Base-by-base conservation (phyloP, 805 yeast genomes). In the Ogataea parapolymorpha region DNA sequence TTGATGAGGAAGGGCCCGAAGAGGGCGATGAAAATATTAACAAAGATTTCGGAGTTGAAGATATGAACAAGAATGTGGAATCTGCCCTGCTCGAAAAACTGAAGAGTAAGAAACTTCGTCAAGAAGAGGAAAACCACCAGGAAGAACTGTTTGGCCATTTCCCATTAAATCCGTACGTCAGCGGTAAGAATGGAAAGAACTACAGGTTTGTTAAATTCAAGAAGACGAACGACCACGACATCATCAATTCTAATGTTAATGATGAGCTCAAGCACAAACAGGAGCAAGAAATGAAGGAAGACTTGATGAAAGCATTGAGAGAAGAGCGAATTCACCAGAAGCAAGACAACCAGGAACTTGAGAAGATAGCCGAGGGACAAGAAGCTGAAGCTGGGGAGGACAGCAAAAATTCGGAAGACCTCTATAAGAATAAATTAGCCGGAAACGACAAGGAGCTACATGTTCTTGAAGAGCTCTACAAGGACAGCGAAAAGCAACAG, bases 181-280 rank as follows among this genome's bases (percentile, higher is more conserved):
- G 54, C 37, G 61, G 58, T 17, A 55, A 54, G 40, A 55, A 56
- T 35, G 58, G 60, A 16, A 56, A 58, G 49, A 58, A 54, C 30
- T 58, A 54, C 42, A 48, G 54, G 45, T 61, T 61, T 54, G 62
- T 59, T 37, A 59, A 58, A 37, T 60, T 61, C 39, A 54, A 55
- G 44, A 59, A 59, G 39, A 48, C 46, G n/a, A 44, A 49, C n/a
- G 51, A 45, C 13, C 51, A 50, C 16, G 58, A 55, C 39, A 45
- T 52, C 26, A 50, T 55, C 27, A 59, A 56, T 37, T 54, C 60
- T 7, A 57, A 61, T 34, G 55, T 54, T 7, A 50, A 49, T 23
- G 55, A 49, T 9, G 54, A 49, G 37, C 46, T 42, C 27, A 42
- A 45, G 18, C 49, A 46, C 14, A 41, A 49, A 38, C 48, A 46